These are phyloP conservation scores for Neurospora crassa DNA, from an alignment of 2,329 filamentous ascomycete species.

Conservation along the genomic window DNA sequence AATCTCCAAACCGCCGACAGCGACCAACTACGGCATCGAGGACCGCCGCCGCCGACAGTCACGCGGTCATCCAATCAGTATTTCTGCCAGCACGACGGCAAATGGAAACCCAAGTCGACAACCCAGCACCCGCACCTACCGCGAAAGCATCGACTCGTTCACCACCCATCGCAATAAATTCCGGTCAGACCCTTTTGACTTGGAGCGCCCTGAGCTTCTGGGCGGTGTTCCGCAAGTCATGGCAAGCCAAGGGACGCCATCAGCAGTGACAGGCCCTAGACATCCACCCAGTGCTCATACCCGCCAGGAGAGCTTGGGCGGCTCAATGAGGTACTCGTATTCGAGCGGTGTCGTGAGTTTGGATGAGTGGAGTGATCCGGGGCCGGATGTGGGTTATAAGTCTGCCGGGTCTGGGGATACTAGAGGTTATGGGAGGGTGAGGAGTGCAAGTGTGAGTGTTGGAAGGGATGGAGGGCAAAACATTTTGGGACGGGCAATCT, in stretches of 20 bases:
- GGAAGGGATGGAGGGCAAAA: conserved; percentile 17
- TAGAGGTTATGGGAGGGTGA: conserved; percentile 11
- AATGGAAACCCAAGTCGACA: conserved; percentile 10
- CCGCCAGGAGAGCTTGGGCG: conserved; percentile 27
- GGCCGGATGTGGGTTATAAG: conserved; percentile 40
- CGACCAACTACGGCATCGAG: conserved; percentile 14
- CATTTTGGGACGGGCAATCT: conserved; percentile 27
- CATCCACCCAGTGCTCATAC: conserved; percentile 24
- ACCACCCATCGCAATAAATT: conserved; percentile 43
- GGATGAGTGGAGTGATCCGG: conserved; percentile 40
- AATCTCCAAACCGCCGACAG: conserved; percentile 17
- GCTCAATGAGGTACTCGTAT: conserved; percentile 30
- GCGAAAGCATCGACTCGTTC: conserved; percentile 33
- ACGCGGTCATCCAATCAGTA: conserved; percentile 34
- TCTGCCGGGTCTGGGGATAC: conserved; percentile 15
- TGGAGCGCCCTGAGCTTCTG: conserved; percentile 44
- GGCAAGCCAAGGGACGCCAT: conserved; percentile 7
- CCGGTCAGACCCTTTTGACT: conserved; percentile 55
- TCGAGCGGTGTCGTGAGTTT: conserved; percentile 37
- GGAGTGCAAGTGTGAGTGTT: conserved; percentile 11
- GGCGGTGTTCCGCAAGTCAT: conserved; percentile 11
- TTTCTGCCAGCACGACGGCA: conserved; percentile 4
- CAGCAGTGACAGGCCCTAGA: conserved; percentile 14
- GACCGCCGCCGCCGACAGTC: conserved; percentile 38
- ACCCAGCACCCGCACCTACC: conserved; percentile 29